phyloP scores from a whole-genome alignment of 306 rosid species.

The Sesbania bispinosa region DNA sequence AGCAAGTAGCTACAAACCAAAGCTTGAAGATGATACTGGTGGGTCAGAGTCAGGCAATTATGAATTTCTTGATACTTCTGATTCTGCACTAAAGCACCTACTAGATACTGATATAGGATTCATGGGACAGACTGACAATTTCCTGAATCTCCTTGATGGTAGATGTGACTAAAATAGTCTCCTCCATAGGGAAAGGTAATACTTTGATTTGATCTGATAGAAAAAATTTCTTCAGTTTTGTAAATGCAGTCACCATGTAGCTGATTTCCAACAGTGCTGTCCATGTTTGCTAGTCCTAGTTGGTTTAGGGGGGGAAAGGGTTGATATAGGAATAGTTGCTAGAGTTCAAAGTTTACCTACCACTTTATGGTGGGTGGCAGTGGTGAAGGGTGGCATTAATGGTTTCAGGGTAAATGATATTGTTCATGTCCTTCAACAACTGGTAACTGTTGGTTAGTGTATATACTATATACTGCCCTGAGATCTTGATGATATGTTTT shows the following conservation, averaged over 20 bases:
- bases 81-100: conserved; percentile 44
- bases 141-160: conserved; percentile 26
- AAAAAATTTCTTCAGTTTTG: conserved; percentile 17
- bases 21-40: conserved; percentile 34
- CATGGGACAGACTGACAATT: conserved; percentile 39
- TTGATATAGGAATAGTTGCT: conserved; percentile 14
- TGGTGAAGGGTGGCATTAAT: not conserved
- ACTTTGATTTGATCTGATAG: conserved; percentile 10
- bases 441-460: not conserved
- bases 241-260: conserved; percentile 21
- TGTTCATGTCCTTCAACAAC: not conserved
- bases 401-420: not conserved
- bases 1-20: conserved; percentile 38
- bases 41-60: conserved; percentile 28
- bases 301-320: not conserved
- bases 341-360: not conserved
- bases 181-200: conserved; percentile 13
- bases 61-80: conserved; percentile 45
- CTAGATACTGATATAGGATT: conserved; percentile 37
- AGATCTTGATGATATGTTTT: not conserved
- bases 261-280: not conserved
- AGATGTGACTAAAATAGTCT: conserved; percentile 23
- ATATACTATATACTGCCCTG: not conserved
- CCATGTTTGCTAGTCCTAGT: not conserved
- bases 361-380: not conserved